Percentiles rank a stretch among this genome's conserved stretches.
phyloP scores from a whole-genome alignment of 83 land plant species.

The Thuja plicata region DNA sequence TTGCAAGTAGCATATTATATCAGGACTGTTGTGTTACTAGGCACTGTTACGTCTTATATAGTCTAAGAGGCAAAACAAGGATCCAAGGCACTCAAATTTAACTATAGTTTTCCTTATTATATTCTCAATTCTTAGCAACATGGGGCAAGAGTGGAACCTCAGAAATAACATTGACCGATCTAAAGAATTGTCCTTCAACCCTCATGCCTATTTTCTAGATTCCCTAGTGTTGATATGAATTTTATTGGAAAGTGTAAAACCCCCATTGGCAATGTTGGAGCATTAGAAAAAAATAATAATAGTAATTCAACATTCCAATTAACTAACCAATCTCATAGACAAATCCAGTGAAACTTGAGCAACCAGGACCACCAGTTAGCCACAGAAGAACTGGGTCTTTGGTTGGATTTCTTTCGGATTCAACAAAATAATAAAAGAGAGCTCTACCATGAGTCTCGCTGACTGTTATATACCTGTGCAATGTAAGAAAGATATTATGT shows the following conservation, averaged over 20 bases:
- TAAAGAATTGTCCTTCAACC: not conserved
- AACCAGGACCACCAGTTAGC: constrained; percentile 70
- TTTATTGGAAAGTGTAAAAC: not conserved
- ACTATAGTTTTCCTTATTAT: not conserved
- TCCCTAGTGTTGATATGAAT: not conserved
- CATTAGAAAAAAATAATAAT: not conserved
- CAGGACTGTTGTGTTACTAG: too few species aligned
- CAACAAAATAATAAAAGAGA: constrained; percentile 50
- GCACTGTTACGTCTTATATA: not conserved
- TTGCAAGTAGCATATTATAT: not conserved
- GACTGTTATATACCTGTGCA: constrained; percentile 22
- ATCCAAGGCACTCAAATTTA: not conserved
- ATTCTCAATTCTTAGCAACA: not conserved
- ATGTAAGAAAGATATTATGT: constrained; percentile 1
- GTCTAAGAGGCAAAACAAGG: not conserved
- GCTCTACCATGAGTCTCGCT: constrained; percentile 34
- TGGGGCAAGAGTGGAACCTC: not conserved
- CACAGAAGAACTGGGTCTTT: constrained; percentile 56
- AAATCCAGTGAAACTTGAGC: constrained; percentile 50
- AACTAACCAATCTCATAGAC: constrained; percentile 37
- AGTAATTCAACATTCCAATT: not conserved
- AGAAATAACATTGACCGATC: not conserved
- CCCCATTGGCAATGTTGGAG: not conserved
- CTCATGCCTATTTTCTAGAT: not conserved
- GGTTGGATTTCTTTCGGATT: constrained; percentile 40